phyloP scores from a whole-genome alignment of 1,284 basidiomycete species.

The Dichomitus squalens region DNA sequence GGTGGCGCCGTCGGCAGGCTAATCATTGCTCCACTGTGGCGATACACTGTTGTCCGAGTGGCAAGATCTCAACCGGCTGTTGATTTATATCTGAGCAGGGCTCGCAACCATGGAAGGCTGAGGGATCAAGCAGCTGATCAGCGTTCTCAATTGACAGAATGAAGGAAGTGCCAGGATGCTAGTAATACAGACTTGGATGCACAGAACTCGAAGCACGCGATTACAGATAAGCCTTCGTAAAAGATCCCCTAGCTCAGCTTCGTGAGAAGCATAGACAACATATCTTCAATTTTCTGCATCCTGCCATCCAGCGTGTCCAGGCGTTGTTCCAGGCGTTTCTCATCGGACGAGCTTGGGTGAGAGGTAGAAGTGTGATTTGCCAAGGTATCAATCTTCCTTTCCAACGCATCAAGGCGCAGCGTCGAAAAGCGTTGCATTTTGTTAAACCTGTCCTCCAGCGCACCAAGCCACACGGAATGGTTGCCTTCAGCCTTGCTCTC shows the following conservation, averaged over 20 bases:
- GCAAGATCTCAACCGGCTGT: no score
- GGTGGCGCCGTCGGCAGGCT: no score
- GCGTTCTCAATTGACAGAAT: no score
- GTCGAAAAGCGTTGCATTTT: slow-evolving; percentile 2
- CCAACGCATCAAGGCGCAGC: slow-evolving; percentile 13
- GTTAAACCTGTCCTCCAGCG: slow-evolving; percentile 12
- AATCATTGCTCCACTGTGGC: no score
- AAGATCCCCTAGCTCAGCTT: background rate
- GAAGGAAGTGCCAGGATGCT: no score
- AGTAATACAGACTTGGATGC: no score
- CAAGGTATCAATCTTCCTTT: slow-evolving; percentile 6
- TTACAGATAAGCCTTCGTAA: background rate
- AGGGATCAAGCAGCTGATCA: no score
- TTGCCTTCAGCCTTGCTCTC: slow-evolving; percentile 1
- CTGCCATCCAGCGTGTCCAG: background rate
- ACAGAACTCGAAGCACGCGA: no score
- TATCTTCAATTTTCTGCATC: background rate
- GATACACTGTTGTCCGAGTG: no score
- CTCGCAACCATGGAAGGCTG: no score
- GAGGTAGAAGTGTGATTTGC: background rate
- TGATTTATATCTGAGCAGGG: no score
- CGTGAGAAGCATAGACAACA: background rate
- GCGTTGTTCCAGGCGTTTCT: background rate
- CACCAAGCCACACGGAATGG: slow-evolving; percentile 6
- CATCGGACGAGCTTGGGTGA: background rate